A percentile compares a stretch with the other conserved stretches of the same genome.
phyloP scores from a whole-genome alignment of 257 asterid species.

The Echites panduratus region DNA sequence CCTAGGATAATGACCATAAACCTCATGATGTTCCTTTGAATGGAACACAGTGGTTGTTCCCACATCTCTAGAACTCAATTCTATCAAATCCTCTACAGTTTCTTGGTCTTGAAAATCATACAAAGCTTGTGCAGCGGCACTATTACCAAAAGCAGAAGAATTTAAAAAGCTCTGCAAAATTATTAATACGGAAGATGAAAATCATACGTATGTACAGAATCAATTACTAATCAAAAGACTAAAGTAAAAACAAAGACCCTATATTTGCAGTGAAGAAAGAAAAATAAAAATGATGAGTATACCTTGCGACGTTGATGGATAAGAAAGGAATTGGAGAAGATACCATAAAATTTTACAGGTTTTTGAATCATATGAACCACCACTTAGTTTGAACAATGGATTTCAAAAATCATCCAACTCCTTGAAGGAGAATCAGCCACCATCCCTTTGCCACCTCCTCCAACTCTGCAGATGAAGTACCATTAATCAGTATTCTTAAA shows the following conservation, averaged over 20 bases:
- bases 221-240: background rate
- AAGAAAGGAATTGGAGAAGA: constrained; percentile 3
- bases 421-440: background rate
- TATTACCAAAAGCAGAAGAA: constrained; percentile 26
- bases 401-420: background rate
- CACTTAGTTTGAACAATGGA: background rate
- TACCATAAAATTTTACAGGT: background rate
- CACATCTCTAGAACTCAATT: constrained; percentile 1
- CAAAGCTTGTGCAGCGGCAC: constrained; percentile 21
- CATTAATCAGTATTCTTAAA: too few species aligned
- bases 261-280: background rate
- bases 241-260: too few species aligned
- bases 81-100: constrained; percentile 14
- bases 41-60: constrained; percentile 1
- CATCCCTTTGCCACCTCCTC: background rate
- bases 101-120: constrained; percentile 19
- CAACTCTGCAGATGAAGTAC: too few species aligned
- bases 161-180: constrained; percentile 9
- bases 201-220: background rate
- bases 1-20: constrained; percentile 1
- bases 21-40: constrained; percentile 7
- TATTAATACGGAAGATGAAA: background rate
- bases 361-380: constrained; percentile 7
- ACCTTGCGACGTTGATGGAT: constrained; percentile 2
- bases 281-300: background rate